Evolutionary conservation across 2,329 filamentous ascomycete species (phyloP).

Genomic region (Fusarium vanettenii): DNA sequence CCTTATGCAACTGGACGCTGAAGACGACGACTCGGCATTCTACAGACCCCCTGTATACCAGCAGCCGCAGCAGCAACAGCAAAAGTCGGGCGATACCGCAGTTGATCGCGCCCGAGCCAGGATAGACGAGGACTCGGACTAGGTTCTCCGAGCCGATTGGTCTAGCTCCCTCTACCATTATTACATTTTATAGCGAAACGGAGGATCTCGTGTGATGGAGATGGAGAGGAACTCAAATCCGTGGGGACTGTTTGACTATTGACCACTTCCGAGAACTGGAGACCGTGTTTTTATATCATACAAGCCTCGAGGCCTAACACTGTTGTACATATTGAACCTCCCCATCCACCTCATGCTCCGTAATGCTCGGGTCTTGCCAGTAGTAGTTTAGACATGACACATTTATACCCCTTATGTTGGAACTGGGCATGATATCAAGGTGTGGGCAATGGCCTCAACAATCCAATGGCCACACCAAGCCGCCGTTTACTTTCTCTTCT

Average conservation of each 20-base stretch:
- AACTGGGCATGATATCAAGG: neutral
- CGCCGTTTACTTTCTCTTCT: slow-evolving; percentile 59
- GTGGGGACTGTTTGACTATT: slow-evolving; percentile 32
- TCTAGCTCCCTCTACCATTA: slow-evolving; percentile 22
- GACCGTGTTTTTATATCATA: slow-evolving; percentile 50
- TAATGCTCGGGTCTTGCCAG: slow-evolving; percentile 19
- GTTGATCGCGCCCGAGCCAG: slow-evolving; percentile 69
- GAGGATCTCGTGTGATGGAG: slow-evolving; percentile 4
- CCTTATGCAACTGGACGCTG: slow-evolving; percentile 92
- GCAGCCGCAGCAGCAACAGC: slow-evolving; percentile 55
- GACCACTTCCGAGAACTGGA: slow-evolving; percentile 39
- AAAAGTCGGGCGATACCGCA: slow-evolving; percentile 67
- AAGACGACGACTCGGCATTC: slow-evolving; percentile 82
- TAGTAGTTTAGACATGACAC: slow-evolving; percentile 37
- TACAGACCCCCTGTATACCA: slow-evolving; percentile 72
- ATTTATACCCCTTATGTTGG: slow-evolving; percentile 18
- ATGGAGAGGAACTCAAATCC: slow-evolving; percentile 17
- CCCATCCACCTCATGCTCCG: slow-evolving; percentile 33
- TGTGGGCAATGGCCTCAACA: neutral
- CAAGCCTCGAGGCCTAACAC: slow-evolving; percentile 46
- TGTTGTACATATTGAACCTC: slow-evolving; percentile 50
- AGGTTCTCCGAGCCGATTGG: slow-evolving; percentile 37
- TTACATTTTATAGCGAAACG: slow-evolving; percentile 22
- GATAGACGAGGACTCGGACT: slow-evolving; percentile 71
- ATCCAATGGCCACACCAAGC: slow-evolving; percentile 1